A percentile compares a stretch with the other conserved stretches of the same genome.
phyloP scores from a whole-genome alignment of 2,329 filamentous ascomycete species.

The Fusarium illudens region DNA sequence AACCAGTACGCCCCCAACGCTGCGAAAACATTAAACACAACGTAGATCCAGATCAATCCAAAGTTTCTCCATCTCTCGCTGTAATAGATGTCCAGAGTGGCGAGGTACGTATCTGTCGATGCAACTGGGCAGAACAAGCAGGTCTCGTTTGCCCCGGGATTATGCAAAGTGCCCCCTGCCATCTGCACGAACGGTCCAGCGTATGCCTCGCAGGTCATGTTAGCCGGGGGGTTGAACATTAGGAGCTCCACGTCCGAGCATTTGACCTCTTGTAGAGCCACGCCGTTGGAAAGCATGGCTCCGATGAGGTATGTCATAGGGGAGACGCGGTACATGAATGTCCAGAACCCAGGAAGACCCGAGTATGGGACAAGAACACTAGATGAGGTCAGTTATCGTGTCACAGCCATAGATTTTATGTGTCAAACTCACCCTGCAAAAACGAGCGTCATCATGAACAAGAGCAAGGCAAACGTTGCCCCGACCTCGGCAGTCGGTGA shows the following conservation, averaged over 20 bases:
- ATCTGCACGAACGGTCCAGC: conserved; percentile 52
- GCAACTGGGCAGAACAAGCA: conserved; percentile 10
- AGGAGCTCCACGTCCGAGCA: conserved; percentile 1
- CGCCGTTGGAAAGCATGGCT: conserved; percentile 6
- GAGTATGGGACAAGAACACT: neutral
- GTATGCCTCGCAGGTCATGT: conserved; percentile 61
- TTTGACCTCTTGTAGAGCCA: neutral
- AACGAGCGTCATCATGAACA: conserved; percentile 35
- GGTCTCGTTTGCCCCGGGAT: conserved; percentile 40
- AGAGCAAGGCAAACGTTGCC: conserved; percentile 51
- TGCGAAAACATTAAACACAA: conserved; percentile 4
- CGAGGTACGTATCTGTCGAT: neutral
- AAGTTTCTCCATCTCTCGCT: conserved; percentile 12
- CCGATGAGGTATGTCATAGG: conserved; percentile 21
- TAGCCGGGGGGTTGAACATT: neutral
- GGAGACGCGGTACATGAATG: conserved; percentile 20
- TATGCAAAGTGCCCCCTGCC: conserved; percentile 57
- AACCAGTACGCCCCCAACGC: conserved; percentile 11
- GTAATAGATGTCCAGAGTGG: neutral
- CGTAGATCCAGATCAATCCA: conserved; percentile 12
- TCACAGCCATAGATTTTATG: conserved; percentile 57
- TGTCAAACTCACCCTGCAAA: conserved; percentile 50
- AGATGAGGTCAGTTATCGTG: neutral
- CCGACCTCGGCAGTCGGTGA: conserved; percentile 30
- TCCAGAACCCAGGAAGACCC: conserved; percentile 15